A percentile compares a stretch with the other conserved stretches of the same genome.
Conservation (phyloP, 2,329 filamentous ascomycete species). For the Microdochium paspali region DNA sequence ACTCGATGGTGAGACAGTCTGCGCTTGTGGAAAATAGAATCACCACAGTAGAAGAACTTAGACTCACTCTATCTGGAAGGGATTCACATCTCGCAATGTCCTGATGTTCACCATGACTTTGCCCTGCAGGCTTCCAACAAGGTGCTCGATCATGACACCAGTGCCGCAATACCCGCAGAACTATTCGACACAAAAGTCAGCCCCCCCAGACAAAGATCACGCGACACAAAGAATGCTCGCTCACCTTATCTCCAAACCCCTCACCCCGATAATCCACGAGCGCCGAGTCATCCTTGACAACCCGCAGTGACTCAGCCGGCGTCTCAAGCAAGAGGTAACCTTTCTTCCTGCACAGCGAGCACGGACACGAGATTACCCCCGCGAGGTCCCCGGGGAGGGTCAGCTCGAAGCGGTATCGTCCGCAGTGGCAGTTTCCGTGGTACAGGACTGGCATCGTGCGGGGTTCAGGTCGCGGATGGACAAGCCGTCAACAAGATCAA, state of each 20-base stretch:
- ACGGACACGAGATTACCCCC: constrained; percentile 9
- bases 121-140: constrained; percentile 9
- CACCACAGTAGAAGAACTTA: constrained; percentile 5
- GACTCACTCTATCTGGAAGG: constrained; percentile 14
- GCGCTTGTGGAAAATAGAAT: no score
- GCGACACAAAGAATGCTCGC: no score
- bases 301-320: not conserved
- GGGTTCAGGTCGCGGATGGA: no score
- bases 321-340: constrained; percentile 16
- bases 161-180: constrained; percentile 19
- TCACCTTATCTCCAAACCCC: no score
- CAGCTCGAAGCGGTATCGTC: constrained; percentile 15
- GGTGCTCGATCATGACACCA: constrained; percentile 13
- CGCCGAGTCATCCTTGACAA: no score
- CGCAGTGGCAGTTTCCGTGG: constrained; percentile 15
- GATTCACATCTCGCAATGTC: constrained; percentile 11
- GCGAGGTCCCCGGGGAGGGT: constrained; percentile 2
- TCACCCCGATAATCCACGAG: no score
- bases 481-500: no score
- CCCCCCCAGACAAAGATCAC: no score
- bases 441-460: not conserved
- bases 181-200: no score
- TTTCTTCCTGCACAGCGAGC: constrained; percentile 16
- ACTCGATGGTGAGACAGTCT: no score
- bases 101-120: constrained; percentile 14